Conservation (phyloP, 768 basidiomycete genomes). For the Tricholoma saponaceum region DNA sequence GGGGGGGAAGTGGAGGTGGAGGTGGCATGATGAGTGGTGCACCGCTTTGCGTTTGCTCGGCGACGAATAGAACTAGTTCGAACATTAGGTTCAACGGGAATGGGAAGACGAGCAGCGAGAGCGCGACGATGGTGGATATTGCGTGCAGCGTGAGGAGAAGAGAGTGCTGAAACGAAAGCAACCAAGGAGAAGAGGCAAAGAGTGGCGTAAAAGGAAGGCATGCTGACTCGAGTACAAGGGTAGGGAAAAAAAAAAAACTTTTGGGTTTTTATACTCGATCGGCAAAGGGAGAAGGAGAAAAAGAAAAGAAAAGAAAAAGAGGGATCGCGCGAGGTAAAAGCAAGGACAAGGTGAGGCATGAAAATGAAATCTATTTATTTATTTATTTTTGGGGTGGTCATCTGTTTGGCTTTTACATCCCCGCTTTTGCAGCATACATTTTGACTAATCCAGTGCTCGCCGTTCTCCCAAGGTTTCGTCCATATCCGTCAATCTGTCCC, state of each 20-base stretch:
- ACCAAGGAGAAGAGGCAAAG: conserved; percentile 26
- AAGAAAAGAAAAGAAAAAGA: background rate
- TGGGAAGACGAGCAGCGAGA: conserved; percentile 25
- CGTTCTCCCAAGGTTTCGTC: conserved; percentile 67
- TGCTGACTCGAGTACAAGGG: too few relatives aligned
- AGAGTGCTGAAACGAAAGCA: conserved; percentile 31
- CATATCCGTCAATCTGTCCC: conserved; percentile 85
- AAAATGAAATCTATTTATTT: too few relatives aligned
- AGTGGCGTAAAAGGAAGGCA: conserved; percentile 15
- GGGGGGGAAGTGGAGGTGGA: conserved; percentile 11
- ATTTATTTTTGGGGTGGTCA: conserved; percentile 7
- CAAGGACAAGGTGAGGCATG: too few relatives aligned
- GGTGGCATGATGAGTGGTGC: too few relatives aligned
- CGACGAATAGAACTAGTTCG: too few relatives aligned
- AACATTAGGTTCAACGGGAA: too few relatives aligned
- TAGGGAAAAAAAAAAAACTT: too few relatives aligned
- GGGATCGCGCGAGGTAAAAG: background rate
- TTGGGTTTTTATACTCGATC: too few relatives aligned
- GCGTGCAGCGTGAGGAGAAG: conserved; percentile 37
- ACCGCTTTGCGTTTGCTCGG: too few relatives aligned
- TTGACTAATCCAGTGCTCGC: conserved; percentile 70
- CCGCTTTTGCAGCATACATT: conserved; percentile 69
- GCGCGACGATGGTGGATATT: conserved; percentile 37
- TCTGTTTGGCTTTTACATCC: conserved; percentile 5
- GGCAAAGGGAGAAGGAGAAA: too few relatives aligned